Conservation (phyloP, 2,329 filamentous ascomycete species). For the Nigrospora oryzae region DNA sequence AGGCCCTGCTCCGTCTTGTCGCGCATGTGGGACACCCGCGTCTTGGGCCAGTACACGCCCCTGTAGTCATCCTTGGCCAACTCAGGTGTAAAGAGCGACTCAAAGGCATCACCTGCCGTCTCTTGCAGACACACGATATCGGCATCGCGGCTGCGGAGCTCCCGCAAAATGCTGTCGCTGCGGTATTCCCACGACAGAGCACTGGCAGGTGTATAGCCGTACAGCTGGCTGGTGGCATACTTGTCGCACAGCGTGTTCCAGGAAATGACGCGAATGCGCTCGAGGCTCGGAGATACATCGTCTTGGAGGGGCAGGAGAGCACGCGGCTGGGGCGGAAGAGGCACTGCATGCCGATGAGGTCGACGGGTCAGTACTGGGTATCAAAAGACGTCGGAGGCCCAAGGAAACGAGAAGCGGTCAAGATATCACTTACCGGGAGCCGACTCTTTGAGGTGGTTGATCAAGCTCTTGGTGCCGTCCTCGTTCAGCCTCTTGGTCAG, state of each 20-base stretch:
- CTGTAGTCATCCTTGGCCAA: slow-evolving; percentile 85
- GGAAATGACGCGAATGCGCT: slow-evolving; percentile 78
- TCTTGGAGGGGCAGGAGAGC: slow-evolving; percentile 72
- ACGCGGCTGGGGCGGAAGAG: slow-evolving; percentile 67
- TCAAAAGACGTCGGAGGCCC: background rate
- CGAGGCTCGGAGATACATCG: slow-evolving; percentile 47
- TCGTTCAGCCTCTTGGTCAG: slow-evolving; percentile 79
- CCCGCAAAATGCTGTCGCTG: slow-evolving; percentile 71
- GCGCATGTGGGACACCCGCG: slow-evolving; percentile 82
- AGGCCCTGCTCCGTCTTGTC: slow-evolving; percentile 70
- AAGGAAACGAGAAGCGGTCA: background rate
- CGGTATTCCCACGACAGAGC: slow-evolving; percentile 85
- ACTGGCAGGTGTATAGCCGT: slow-evolving; percentile 80
- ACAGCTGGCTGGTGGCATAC: slow-evolving; percentile 75
- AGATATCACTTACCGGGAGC: slow-evolving; percentile 61
- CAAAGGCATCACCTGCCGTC: slow-evolving; percentile 84
- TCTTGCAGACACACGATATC: slow-evolving; percentile 94
- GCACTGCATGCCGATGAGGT: slow-evolving; percentile 41
- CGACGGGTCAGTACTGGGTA: background rate
- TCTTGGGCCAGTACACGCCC: slow-evolving; percentile 87
- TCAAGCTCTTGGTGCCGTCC: slow-evolving; percentile 76
- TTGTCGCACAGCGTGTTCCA: slow-evolving; percentile 97
- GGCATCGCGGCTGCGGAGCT: slow-evolving; percentile 69
- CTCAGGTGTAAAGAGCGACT: slow-evolving; percentile 82
- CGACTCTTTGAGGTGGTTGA: slow-evolving; percentile 74